Base-by-base conservation (phyloP, 1,139 yeast genomes). In the Maudiozyma humilis region DNA sequence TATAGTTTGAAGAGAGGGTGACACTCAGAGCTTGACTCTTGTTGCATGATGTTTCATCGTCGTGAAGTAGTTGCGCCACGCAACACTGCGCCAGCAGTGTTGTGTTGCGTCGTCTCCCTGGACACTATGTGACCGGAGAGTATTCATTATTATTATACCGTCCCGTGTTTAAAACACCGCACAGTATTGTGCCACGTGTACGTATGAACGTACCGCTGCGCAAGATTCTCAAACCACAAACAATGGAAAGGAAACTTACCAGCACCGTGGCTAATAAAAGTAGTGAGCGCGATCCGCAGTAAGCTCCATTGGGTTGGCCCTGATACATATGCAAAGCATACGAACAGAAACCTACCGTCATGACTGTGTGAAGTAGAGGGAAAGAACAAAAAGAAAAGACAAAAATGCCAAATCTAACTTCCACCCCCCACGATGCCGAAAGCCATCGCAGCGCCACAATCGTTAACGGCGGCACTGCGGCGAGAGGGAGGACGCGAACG, bases 271-370 rank as follows among this genome's bases (percentile, higher is more conserved):
- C 27, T 6, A 23, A 23, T 23, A 23, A 49, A 55, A 56, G 55
- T 64, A 61, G 62, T 75, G 70, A 82, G 76, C 78, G 77, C 70
- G 61, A 65, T 77, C 71, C 78, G 82, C 27, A 60, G 82, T 83
- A 81, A 83, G 93, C 93, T 82, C 91, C 93, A 83, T 83, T 82
- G 91, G 75, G 93, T 82, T 81, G 71, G 69, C 64, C n/a, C n/a
- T n/a, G n/a, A n/a, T n/a, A n/a, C n/a, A n/a, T n/a, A n/a, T n/a
- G n/a, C n/a, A n/a, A n/a, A n/a, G n/a, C n/a, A n/a, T n/a, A n/a
- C n/a, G n/a, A n/a, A n/a, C 27, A 23, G 27, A 6, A 6, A 63
- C 25, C 25, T 12, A 12, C n/a, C 15, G 27, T 23, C 27, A 23
- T 23, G 27, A 23, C 27, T 23, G 6, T 23, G 27, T 23, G 6